Evolutionary conservation across 306 rosid species (phyloP).

Genomic region (Rosa chinensis): DNA sequence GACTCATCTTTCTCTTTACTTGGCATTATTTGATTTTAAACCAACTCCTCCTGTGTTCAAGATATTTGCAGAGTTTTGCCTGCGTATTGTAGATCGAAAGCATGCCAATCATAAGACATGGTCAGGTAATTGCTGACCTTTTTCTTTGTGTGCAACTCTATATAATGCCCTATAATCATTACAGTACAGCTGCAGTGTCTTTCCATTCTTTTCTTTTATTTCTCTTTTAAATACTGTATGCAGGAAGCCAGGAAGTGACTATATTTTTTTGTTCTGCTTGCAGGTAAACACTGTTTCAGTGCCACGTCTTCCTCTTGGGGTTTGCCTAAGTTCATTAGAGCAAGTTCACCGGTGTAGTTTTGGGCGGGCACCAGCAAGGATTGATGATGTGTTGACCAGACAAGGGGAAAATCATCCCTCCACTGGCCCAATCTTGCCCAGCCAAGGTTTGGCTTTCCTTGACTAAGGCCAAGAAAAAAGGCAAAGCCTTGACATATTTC

Average conservation of each 20-base stretch:
- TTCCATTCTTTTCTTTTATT: not conserved
- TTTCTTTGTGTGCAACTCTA: not conserved
- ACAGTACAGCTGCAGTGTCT: not conserved
- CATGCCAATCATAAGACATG: constrained; percentile 21
- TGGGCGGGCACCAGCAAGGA: too few species aligned
- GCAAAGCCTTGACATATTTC: too few species aligned
- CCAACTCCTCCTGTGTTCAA: constrained; percentile 32
- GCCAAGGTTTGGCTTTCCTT: too few species aligned
- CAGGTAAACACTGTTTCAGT: constrained; percentile 51
- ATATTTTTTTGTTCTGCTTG: not conserved
- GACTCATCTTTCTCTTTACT: constrained; percentile 32
- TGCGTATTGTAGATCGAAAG: constrained; percentile 44
- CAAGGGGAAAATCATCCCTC: too few species aligned
- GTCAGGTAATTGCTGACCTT: constrained; percentile 21
- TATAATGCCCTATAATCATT: not conserved
- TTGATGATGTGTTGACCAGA: too few species aligned
- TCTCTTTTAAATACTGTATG: not conserved
- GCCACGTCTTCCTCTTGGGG: constrained; percentile 30
- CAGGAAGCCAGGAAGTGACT: not conserved
- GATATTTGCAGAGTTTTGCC: constrained; percentile 36
- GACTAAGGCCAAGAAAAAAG: too few species aligned
- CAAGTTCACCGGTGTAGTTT: too few species aligned
- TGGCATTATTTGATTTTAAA: constrained; percentile 35
- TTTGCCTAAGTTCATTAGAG: constrained; percentile 18
- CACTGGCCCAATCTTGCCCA: too few species aligned